phyloP scores from a whole-genome alignment of 805 yeast species.

The Candida glaebosa region DNA sequence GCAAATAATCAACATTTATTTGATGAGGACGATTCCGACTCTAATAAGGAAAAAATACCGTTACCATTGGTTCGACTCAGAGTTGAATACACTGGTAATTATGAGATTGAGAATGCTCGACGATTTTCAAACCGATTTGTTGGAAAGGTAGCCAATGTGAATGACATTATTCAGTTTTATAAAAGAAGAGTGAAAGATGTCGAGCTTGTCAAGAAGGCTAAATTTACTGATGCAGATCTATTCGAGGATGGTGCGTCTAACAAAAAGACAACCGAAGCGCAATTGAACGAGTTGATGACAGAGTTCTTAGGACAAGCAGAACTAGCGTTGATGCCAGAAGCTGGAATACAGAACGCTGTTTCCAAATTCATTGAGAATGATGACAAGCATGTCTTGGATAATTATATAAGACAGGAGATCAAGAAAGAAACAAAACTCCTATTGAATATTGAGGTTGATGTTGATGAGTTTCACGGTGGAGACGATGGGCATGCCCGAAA shows the following conservation, averaged over 20 bases:
- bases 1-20: slow-evolving; percentile 26
- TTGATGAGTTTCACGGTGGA: slow-evolving; percentile 30
- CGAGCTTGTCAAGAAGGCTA: slow-evolving; percentile 18
- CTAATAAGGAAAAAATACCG: slow-evolving; percentile 39
- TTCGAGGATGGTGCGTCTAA: slow-evolving; percentile 12
- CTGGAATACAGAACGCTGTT: slow-evolving; percentile 71
- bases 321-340: slow-evolving; percentile 67
- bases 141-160: slow-evolving; percentile 87
- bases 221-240: slow-evolving; percentile 13
- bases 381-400: slow-evolving; percentile 67
- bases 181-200: slow-evolving; percentile 38
- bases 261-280: slow-evolving; percentile 29
- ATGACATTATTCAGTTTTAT: slow-evolving; percentile 74
- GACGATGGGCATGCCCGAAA: slow-evolving; percentile 22
- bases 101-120: slow-evolving; percentile 86
- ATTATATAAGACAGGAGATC: slow-evolving; percentile 57
- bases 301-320: slow-evolving; percentile 60
- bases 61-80: slow-evolving; percentile 78
- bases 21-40: slow-evolving; percentile 16
- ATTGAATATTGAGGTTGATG: slow-evolving; percentile 39
- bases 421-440: slow-evolving; percentile 49
- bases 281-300: slow-evolving; percentile 61
- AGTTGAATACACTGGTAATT: slow-evolving; percentile 89
- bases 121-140: slow-evolving; percentile 88
- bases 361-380: slow-evolving; percentile 75